phyloP scores from a whole-genome alignment of 2,329 filamentous ascomycete species.

The Pseudogymnoascus destructans region DNA sequence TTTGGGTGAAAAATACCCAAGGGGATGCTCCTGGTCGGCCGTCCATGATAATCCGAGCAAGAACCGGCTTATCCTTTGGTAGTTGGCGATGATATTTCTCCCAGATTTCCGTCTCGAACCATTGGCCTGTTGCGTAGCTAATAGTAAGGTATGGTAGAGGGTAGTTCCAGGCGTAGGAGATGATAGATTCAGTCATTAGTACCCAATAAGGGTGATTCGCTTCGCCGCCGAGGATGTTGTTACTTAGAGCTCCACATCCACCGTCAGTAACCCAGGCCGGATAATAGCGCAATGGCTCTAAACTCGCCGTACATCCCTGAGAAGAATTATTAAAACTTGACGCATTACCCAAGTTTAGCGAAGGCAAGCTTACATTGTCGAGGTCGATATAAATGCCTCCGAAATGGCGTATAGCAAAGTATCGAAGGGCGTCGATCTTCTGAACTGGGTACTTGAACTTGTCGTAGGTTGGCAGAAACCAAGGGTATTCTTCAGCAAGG shows the following conservation, averaged over 20 bases:
- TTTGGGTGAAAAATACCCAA: slow-evolving; percentile 25
- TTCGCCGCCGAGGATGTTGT: slow-evolving; percentile 57
- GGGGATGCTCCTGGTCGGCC: slow-evolving; percentile 18
- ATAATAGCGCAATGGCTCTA: slow-evolving; percentile 53
- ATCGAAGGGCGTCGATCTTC: slow-evolving; percentile 58
- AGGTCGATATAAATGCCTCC: slow-evolving; percentile 64
- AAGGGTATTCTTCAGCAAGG: slow-evolving; percentile 55
- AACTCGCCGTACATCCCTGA: slow-evolving; percentile 52
- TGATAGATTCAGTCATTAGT: slow-evolving; percentile 49
- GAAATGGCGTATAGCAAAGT: slow-evolving; percentile 59
- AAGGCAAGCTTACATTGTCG: slow-evolving; percentile 35
- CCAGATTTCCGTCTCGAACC: slow-evolving; percentile 60
- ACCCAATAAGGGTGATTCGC: slow-evolving; percentile 60
- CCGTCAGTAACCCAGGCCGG: slow-evolving; percentile 50
- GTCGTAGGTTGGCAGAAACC: slow-evolving; percentile 59
- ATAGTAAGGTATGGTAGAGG: slow-evolving; percentile 61
- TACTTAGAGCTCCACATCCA: slow-evolving; percentile 29
- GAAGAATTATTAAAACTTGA: background rate
- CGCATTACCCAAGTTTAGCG: background rate
- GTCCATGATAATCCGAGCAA: slow-evolving; percentile 24
- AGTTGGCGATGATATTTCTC: slow-evolving; percentile 40
- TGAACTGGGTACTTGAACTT: slow-evolving; percentile 59
- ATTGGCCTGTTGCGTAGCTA: slow-evolving; percentile 57
- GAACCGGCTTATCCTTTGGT: background rate
- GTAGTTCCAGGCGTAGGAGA: slow-evolving; percentile 54